Evolutionary conservation across 305 asterid species (phyloP).

Genomic region (Fraxinus albicans): DNA sequence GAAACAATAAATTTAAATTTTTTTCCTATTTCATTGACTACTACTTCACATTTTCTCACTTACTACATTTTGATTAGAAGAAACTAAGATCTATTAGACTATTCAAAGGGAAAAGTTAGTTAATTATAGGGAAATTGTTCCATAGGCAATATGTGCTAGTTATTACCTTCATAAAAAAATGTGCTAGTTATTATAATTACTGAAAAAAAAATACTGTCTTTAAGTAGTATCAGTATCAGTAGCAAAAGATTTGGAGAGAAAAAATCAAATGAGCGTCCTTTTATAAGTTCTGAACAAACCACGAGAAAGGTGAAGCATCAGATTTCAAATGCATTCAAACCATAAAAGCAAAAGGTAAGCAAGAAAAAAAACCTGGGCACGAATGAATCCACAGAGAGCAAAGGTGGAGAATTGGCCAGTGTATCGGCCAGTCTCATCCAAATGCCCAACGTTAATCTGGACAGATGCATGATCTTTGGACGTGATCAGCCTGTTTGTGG

Average conservation of each 20-base stretch:
- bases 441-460: neutral
- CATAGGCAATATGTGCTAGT: neutral
- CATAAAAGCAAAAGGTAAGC: neutral
- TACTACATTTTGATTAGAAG: neutral
- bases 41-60: neutral
- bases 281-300: neutral
- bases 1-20: neutral
- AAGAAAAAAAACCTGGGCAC: neutral
- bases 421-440: neutral
- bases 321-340: neutral
- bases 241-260: neutral
- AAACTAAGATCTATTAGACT: neutral
- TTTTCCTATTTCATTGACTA: neutral
- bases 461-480: constrained; percentile 2
- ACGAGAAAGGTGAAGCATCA: neutral
- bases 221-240: neutral
- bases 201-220: neutral
- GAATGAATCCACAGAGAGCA: neutral
- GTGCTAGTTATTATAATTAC: neutral
- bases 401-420: constrained; percentile 3
- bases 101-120: neutral
- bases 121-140: neutral
- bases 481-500: constrained; percentile 5
- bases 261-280: neutral
- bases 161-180: neutral